Base-by-base conservation (phyloP, 805 yeast genomes). In the Kodamaea leandrae region DNA sequence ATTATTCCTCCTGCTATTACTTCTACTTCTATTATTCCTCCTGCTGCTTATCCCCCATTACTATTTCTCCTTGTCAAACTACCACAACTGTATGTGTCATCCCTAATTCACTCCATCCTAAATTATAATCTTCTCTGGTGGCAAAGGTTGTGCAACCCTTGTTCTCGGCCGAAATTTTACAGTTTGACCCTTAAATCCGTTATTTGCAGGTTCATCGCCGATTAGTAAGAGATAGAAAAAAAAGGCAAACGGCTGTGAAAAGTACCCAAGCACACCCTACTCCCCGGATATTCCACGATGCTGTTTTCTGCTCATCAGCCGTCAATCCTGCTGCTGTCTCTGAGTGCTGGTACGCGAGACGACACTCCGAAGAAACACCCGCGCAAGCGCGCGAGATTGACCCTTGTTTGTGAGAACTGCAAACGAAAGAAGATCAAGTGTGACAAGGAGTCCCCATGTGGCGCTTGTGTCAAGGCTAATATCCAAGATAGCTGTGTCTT, bases 391-490 rank as follows among this genome's bases (percentile, higher is more conserved):
- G 37, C 36, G 12, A 34, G 49, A 6, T 35, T 46, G 39, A 47
- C 52, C 10, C 42, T 45, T 26, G 60, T 54, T 15, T 55, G 60
- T 44, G 47, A 46, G 25, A 48, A 48, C 32, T 55, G 60, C 50
- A 55, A 53, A 24, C 42, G 49, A 16, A 44, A 55, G 33, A 55
- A 55, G 40, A 54, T 54, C 32, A 45, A 48, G 16, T 55, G 60
- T 26, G 56, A 55, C 39, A 54, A 54, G 30, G 55, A 50, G 9
- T 36, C 30, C n/a, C 60, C 60, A 5, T 55, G 60, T 30, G 28
- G 35, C 7, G 32, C 46, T 5, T 46, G 49, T 35, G 36, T 43
- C 24, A 45, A 45, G 25, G 41, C 46, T 19, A 37, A 41, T 13
- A 36, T 37, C 14, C 34, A 30, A 9, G 40, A 30, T 18, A 29